Base-by-base conservation (phyloP, 345 rosid species). In the Salix suchowensis region DNA sequence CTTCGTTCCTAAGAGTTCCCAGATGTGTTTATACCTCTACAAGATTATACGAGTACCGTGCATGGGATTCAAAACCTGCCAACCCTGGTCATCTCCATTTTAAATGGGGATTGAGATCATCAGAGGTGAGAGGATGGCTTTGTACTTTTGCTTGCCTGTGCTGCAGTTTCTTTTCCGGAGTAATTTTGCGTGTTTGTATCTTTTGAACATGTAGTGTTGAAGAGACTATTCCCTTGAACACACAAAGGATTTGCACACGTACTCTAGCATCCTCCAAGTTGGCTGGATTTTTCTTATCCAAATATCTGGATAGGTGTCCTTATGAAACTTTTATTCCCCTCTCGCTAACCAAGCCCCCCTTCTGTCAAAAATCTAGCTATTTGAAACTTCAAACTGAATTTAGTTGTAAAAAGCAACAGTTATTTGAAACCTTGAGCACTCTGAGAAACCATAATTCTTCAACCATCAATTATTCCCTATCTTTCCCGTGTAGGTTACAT, bases 11-110 rank as follows among this genome's bases (percentile, higher is more conserved):
- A 78, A 95, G 89, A 77, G 92, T 93, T 81, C 97, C 97, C 9
- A 88, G 96, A 86, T 93, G 97, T 78, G 97, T 95, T 30, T 93
- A 90, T 82, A 90, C 97, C 4, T 91, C 97, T 28, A 91, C 97
- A 40, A 87, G 92, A 81, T 85, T 96, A 65, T 92, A 87, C 50
- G 98, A 96, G 89, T 96, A 93, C 78, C 89, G 95, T 34, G 89
- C 94, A 81, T 92, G 97, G 95, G 94, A 84, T 86, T 93, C 97
- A 2, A 96, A 91, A 83, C 93, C 91, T 74, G 95, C 94, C 72
- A 92, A 89, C 77, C 86, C 91, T 74, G 84, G 88, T 69, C 99
- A 93, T 82, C 89, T 84, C 46, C 90, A 86, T 66, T 93, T 96
- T 82, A 89, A 94, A 14, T 91, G 97, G 99, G 97, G 96, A 19